phyloP scores from a whole-genome alignment of 192 early-diverging fungal species.

The Entomortierella chlamydospora region DNA sequence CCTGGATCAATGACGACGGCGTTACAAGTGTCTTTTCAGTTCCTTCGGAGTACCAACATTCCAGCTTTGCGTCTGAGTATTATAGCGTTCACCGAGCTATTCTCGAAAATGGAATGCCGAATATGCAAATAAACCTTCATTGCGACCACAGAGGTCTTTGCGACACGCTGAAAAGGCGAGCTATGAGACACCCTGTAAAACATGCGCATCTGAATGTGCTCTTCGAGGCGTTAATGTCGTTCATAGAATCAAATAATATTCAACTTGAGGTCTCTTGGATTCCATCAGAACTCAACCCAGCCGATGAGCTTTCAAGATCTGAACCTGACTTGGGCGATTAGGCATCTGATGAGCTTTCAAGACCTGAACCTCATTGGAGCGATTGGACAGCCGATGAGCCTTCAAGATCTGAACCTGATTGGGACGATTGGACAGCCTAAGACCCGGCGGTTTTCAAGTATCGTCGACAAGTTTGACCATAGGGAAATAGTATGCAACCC shows the following conservation, averaged over 20 bases:
- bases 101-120: background rate
- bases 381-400: too few species aligned
- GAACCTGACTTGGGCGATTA: too few species aligned
- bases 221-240: background rate
- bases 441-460: too few species aligned
- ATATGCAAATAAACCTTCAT: background rate
- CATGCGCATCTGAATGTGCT: background rate
- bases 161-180: background rate
- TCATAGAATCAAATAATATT: background rate
- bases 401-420: too few species aligned
- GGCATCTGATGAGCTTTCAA: too few species aligned
- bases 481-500: too few species aligned
- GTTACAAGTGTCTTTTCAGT: background rate
- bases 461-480: too few species aligned
- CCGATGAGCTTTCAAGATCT: background rate
- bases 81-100: background rate
- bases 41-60: background rate
- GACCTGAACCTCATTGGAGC: too few species aligned
- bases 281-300: background rate
- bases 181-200: background rate
- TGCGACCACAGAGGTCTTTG: conserved; percentile 3
- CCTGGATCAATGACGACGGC: background rate
- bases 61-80: background rate
- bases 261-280: background rate
- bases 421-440: too few species aligned